Evolutionary conservation across 306 rosid species (phyloP).

Genomic region (Lupinus albus): DNA sequence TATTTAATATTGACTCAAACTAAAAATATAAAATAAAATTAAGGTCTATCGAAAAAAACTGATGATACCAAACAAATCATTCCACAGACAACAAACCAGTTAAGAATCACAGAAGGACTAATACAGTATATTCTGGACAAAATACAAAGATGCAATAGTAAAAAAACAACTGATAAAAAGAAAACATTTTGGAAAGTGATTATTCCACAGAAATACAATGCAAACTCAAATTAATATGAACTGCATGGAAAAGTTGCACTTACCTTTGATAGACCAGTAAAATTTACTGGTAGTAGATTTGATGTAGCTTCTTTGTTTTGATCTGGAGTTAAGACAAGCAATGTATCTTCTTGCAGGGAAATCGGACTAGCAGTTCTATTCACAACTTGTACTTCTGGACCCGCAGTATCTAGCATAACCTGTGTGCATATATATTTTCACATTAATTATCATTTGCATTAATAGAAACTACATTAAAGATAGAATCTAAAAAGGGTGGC

Average conservation of each 20-base stretch:
- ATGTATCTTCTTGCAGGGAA: conserved; percentile 68
- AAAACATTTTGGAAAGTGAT: neutral
- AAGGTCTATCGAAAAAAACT: neutral
- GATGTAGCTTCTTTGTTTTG: conserved; percentile 68
- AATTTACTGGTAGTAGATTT: conserved; percentile 76
- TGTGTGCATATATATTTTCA: conserved; percentile 36
- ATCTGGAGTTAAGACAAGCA: conserved; percentile 78
- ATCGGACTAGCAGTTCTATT: conserved; percentile 68
- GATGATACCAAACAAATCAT: neutral
- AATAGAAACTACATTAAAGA: neutral
- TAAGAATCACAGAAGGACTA: neutral
- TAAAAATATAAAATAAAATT: neutral
- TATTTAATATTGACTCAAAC: neutral
- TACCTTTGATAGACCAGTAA: conserved; percentile 81
- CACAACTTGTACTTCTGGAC: conserved; percentile 84
- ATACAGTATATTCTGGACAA: neutral
- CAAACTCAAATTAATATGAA: neutral
- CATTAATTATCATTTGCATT: conserved; percentile 12
- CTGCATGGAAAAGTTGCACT: conserved; percentile 7
- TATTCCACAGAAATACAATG: conserved; percentile 9
- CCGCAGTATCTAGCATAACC: conserved; percentile 90
- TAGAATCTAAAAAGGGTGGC: too few relatives aligned
- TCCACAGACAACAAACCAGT: neutral
- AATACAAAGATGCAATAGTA: conserved; percentile 8
- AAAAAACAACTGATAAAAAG: neutral